A percentile compares a stretch with the other conserved stretches of the same genome.
These are phyloP conservation scores for Pseudogymnoascus sp. DNA, from an alignment of 2,329 filamentous ascomycete genomes.

Conservation along the genomic window DNA sequence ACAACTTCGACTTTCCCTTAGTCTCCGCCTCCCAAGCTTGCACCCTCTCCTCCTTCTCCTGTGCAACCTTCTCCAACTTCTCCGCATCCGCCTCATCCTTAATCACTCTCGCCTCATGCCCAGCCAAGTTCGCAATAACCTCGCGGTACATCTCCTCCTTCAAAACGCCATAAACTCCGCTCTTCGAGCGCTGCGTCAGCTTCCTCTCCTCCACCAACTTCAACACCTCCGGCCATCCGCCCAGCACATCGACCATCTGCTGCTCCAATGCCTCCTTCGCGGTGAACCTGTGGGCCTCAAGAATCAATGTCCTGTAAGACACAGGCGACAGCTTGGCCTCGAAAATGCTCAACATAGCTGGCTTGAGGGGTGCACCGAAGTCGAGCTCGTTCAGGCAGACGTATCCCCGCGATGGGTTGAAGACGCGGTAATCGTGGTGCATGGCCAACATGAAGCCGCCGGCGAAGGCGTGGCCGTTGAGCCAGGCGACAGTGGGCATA, in stretches of 20 bases:
- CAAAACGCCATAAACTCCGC: conserved; percentile 60
- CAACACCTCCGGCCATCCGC: conserved; percentile 56
- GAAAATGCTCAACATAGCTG: conserved; percentile 69
- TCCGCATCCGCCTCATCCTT: conserved; percentile 37
- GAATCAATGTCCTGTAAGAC: conserved; percentile 55
- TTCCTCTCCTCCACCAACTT: conserved; percentile 50
- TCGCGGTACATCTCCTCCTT: conserved; percentile 72
- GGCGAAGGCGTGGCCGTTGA: conserved; percentile 76
- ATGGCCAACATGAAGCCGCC: conserved; percentile 75
- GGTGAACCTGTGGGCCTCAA: conserved; percentile 64
- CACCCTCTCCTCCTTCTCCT: not conserved
- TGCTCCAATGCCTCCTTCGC: conserved; percentile 54
- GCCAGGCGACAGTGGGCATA: conserved; percentile 72
- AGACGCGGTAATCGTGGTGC: conserved; percentile 76
- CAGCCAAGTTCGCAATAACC: conserved; percentile 49
- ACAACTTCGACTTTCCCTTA: not conserved
- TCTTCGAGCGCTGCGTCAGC: conserved; percentile 53
- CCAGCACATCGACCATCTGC: conserved; percentile 61
- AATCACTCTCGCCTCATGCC: conserved; percentile 42
- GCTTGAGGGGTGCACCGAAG: conserved; percentile 66
- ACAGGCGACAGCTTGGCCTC: conserved; percentile 53
- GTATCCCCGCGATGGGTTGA: conserved; percentile 62
- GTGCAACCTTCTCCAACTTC: conserved; percentile 27
- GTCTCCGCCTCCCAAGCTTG: not conserved
- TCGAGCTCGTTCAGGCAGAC: conserved; percentile 75